Base-by-base conservation (phyloP, 2,329 filamentous ascomycete genomes). In the Hypoxylon sp. region DNA sequence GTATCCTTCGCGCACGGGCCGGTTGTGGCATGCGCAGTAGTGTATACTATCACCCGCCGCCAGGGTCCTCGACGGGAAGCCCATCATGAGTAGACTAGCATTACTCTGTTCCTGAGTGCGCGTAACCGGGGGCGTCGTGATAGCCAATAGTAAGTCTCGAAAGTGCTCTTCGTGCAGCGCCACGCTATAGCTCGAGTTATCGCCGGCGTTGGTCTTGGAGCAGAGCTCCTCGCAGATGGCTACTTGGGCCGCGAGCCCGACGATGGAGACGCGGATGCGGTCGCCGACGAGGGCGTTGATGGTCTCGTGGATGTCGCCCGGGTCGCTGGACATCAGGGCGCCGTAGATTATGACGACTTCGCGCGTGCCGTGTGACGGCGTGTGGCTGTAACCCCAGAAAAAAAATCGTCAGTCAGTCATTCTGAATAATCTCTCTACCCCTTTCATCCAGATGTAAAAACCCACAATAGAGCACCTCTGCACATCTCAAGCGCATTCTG, bases 401-500 rank as follows among this genome's bases (percentile, higher is more conserved):
- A 34, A 62, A 32, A 63, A 49, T 58, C 45, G 49, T 69, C 36
- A 60, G 41, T 59, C 43, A 66, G 52, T 19, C 41, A 10, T 25
- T 34, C n/a, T n/a, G n/a, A n/a, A n/a, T n/a, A n/a, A n/a, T n/a
- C n/a, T n/a, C n/a, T n/a, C n/a, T n/a, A n/a, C n/a, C n/a, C n/a
- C n/a, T n/a, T n/a, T 50, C 46, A 21, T 55, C 43, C 58, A 57
- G 36, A 30, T 41, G 45, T 32, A 49, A 67, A 63, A 63, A 78
- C 86, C 70, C 83, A 92, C 90, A 92, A 98, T n/a, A 99, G 84
- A 36, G 92, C 91, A 58, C 94, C 96, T 60, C 96, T 88, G 67
- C 93, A 93, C 92, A 99, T 97, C 80, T 99, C 94, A 55, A 99
- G 85, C 3, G 94, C 94, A 79, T 99, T 99, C 80, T 99, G 96